A percentile compares a stretch with the other conserved stretches of the same genome.
These are phyloP conservation scores for Asterophora parasitica DNA, from an alignment of 768 basidiomycete genomes.

Conservation along the genomic window DNA sequence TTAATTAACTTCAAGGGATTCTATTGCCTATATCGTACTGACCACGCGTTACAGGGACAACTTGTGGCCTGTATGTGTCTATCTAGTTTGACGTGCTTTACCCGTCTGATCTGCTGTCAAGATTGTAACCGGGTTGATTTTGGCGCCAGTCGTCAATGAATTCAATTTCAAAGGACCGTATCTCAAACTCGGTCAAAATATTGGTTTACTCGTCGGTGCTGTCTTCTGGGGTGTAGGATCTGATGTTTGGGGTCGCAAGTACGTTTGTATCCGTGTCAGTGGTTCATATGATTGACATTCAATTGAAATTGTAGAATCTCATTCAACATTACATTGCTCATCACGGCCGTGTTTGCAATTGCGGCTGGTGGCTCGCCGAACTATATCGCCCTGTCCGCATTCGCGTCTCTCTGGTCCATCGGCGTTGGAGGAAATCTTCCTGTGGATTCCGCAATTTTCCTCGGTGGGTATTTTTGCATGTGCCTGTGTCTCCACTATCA, in stretches of 20 bases:
- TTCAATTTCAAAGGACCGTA: constrained; percentile 58
- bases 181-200: constrained; percentile 65
- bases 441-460: constrained; percentile 72
- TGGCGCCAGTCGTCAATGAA: constrained; percentile 59
- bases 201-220: constrained; percentile 67
- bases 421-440: constrained; percentile 67
- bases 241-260: constrained; percentile 72
- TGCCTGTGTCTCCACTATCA: neutral
- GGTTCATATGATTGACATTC: neutral
- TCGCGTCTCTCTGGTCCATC: constrained; percentile 56
- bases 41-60: constrained; percentile 46
- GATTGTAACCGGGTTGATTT: constrained; percentile 63
- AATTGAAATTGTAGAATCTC: constrained; percentile 38
- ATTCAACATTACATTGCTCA: constrained; percentile 67
- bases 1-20: neutral
- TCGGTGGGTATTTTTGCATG: constrained; percentile 37
- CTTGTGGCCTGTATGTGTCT: constrained; percentile 58
- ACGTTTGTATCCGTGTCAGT: constrained; percentile 2
- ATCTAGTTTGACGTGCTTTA: neutral
- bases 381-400: constrained; percentile 43
- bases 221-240: constrained; percentile 64
- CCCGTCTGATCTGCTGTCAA: constrained; percentile 17
- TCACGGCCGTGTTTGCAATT: constrained; percentile 61
- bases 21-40: neutral
- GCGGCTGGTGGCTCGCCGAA: constrained; percentile 58